phyloP scores from a whole-genome alignment of 768 basidiomycete genomes.

The Wakefieldia striispora region DNA sequence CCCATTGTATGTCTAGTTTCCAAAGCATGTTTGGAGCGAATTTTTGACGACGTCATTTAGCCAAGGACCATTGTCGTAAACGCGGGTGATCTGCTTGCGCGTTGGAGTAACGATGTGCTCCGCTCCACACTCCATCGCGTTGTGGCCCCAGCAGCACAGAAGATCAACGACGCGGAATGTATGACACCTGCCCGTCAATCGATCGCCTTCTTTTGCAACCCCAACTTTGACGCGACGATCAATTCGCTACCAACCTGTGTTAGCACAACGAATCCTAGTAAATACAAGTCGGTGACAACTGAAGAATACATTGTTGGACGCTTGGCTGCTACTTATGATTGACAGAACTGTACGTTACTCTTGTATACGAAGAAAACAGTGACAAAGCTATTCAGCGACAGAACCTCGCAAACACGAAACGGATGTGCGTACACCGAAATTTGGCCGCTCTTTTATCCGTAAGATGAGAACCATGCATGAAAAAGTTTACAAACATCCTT shows the following conservation, averaged over 20 bases:
- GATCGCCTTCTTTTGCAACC: conserved; percentile 87
- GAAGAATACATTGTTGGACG: conserved; percentile 77
- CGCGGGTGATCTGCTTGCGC: conserved; percentile 74
- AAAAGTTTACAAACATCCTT: conserved; percentile 12
- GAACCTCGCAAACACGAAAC: background rate
- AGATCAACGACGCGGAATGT: conserved; percentile 47
- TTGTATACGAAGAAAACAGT: background rate
- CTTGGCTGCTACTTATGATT: conserved; percentile 57
- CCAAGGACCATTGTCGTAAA: conserved; percentile 82
- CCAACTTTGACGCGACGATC: conserved; percentile 66
- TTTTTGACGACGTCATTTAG: conserved; percentile 35
- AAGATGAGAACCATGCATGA: background rate
- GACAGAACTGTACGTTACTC: conserved; percentile 7
- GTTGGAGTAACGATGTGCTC: conserved; percentile 82
- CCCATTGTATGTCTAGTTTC: conserved; percentile 59
- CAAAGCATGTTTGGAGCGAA: background rate
- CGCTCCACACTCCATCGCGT: conserved; percentile 83
- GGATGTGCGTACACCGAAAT: background rate
- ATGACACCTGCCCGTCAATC: conserved; percentile 70
- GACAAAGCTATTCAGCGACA: background rate
- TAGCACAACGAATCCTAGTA: conserved; percentile 44
- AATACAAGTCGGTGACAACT: conserved; percentile 70
- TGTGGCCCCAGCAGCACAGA: conserved; percentile 62
- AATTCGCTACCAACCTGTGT: conserved; percentile 67
- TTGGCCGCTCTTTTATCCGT: background rate